A percentile compares a stretch with the other conserved stretches of the same genome.
phyloP scores from a whole-genome alignment of 2,329 filamentous ascomycete genomes.

The Hyphodiscus sp. region DNA sequence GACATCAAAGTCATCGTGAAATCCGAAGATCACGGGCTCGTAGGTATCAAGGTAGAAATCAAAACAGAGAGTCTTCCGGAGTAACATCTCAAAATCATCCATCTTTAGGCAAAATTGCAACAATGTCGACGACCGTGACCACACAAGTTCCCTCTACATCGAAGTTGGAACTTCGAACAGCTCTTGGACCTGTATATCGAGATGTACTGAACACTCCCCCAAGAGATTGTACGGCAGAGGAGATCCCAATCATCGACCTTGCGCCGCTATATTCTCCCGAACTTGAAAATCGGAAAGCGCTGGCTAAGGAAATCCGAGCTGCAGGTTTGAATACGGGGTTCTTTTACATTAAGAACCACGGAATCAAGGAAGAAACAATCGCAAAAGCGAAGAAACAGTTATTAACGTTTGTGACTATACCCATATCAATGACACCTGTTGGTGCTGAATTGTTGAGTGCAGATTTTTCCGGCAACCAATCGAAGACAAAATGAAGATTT shows the following conservation, averaged over 20 bases:
- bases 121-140: slow-evolving; percentile 13
- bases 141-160: slow-evolving; percentile 23
- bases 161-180: slow-evolving; percentile 39
- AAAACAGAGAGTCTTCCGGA: too few relatives aligned
- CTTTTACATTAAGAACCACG: slow-evolving; percentile 42
- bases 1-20: too few relatives aligned
- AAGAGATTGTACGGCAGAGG: slow-evolving; percentile 33
- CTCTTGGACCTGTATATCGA: slow-evolving; percentile 38
- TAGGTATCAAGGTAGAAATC: too few relatives aligned
- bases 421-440: neutral
- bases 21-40: too few relatives aligned
- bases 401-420: slow-evolving; percentile 20
- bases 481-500: slow-evolving; percentile 36
- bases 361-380: slow-evolving; percentile 31
- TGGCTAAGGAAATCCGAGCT: slow-evolving; percentile 34
- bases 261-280: slow-evolving; percentile 31
- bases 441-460: slow-evolving; percentile 7
- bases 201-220: slow-evolving; percentile 36
- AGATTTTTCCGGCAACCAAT: slow-evolving; percentile 44
- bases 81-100: neutral
- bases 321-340: slow-evolving; percentile 40
- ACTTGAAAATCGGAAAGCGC: slow-evolving; percentile 30
- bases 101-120: neutral
- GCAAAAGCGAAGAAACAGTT: slow-evolving; percentile 26
- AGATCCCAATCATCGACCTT: slow-evolving; percentile 43